These are phyloP conservation scores for Boletus sensibilis DNA, from an alignment of 768 basidiomycete species.

Conservation along the genomic window DNA sequence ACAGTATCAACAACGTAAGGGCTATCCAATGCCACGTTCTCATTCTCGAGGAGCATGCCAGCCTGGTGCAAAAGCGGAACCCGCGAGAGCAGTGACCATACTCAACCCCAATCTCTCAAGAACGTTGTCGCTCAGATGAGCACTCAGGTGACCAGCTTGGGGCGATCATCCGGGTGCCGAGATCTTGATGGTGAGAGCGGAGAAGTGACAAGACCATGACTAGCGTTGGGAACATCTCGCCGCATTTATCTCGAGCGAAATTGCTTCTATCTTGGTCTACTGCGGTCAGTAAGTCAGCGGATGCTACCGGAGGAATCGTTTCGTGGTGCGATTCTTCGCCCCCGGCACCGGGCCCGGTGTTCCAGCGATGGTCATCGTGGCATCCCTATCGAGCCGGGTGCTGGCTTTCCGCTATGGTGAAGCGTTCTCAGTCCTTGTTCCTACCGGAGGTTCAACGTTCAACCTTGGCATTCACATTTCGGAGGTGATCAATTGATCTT, in stretches of 20 bases:
- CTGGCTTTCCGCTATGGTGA: background rate
- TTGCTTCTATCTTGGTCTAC: conserved; percentile 16
- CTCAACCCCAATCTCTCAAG: background rate
- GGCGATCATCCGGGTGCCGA: conserved; percentile 7
- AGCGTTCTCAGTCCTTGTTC: background rate
- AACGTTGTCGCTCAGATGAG: background rate
- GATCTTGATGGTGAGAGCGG: conserved; percentile 13
- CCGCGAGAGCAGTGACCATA: background rate
- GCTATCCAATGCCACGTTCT: conserved; percentile 4
- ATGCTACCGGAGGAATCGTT: conserved; percentile 7
- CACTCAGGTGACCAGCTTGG: conserved; percentile 1
- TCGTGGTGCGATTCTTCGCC: conserved; percentile 15
- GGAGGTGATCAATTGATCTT: conserved; percentile 18
- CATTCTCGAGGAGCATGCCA: background rate
- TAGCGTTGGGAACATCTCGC: conserved; percentile 9
- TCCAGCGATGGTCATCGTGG: conserved; percentile 9
- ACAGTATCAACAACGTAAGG: conserved; percentile 14
- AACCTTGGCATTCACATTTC: background rate
- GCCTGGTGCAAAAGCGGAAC: conserved; percentile 1
- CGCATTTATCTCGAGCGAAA: conserved; percentile 9
- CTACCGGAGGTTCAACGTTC: background rate
- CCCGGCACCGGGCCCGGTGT: conserved; percentile 19
- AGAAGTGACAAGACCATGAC: conserved; percentile 3
- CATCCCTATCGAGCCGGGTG: background rate
- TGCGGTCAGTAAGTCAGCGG: conserved; percentile 2